Evolutionary conservation across 768 basidiomycete genomes (phyloP).

Genomic region (Leucosporidium scottii): DNA sequence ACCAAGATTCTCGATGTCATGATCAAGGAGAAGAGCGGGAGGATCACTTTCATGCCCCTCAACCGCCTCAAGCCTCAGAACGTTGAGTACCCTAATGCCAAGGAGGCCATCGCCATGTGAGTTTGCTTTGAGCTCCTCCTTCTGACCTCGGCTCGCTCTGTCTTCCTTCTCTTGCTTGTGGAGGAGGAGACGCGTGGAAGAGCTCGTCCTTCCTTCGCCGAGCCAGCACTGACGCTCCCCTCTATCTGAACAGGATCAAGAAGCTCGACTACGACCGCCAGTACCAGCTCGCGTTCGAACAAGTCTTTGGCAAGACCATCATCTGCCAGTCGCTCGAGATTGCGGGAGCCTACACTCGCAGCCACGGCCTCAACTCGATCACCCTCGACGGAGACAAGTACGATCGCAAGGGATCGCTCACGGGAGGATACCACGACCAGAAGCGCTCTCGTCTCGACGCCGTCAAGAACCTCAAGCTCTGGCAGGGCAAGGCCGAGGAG

Average conservation of each 20-base stretch:
- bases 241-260: slow-evolving; percentile 46
- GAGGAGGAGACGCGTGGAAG: too few species aligned
- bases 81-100: slow-evolving; percentile 50
- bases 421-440: slow-evolving; percentile 92
- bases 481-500: slow-evolving; percentile 63
- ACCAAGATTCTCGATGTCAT: slow-evolving; percentile 84
- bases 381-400: slow-evolving; percentile 97
- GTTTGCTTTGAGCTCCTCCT: slow-evolving; percentile 58
- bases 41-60: slow-evolving; percentile 97
- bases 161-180: slow-evolving; percentile 38
- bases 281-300: slow-evolving; percentile 79
- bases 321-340: slow-evolving; percentile 87
- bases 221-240: neutral
- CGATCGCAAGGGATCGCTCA: slow-evolving; percentile 89
- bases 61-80: slow-evolving; percentile 82
- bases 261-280: slow-evolving; percentile 68
- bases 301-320: slow-evolving; percentile 95
- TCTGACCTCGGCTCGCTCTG: slow-evolving; percentile 47
- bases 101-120: slow-evolving; percentile 52
- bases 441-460: slow-evolving; percentile 83
- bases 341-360: slow-evolving; percentile 88
- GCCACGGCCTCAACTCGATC: slow-evolving; percentile 91
- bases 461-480: slow-evolving; percentile 65
- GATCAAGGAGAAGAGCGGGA: slow-evolving; percentile 85
- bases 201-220: neutral